Evolutionary conservation across 2,329 filamentous ascomycete species (phyloP), one percentile per base, ranked within the genome.

Genomic region (Neoarthrinium moseri): DNA sequence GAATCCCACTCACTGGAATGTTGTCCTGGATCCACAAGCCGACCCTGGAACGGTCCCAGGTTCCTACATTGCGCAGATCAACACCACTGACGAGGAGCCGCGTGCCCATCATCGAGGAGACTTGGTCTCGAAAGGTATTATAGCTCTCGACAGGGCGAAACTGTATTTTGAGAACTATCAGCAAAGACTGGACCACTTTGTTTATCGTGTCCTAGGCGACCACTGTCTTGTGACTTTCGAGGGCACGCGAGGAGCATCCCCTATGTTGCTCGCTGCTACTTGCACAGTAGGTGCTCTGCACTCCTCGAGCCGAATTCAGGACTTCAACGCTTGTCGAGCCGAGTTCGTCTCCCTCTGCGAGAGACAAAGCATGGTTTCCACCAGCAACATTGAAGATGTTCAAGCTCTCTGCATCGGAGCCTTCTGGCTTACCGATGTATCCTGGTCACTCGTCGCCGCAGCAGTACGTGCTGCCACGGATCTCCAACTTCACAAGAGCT

Each of bases 381-480:
- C 75, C 20, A 73, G 83, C 38, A 77, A 74, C 12, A 59, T 80
- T n/a, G 81, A 84, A 50, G 77, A 79, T 47, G 72, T 85, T 29
- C 74, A 80, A 6, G 82, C 75, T 1, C 70, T 85, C 4, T 83
- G 78, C 50, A 77, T 85, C 20, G 82, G 77, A 4, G 79, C 81
- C 1, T 85, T 85, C 53, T 86, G 81, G 80, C 67, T 85, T 1
- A 78, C 77, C 0, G 81, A 85, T 44, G 52, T 71, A 15, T 68
- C 65, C 45, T 71, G 65, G 78, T 84, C 81, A 51, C 66, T 86
- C 2, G 81, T 77, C 3, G 80, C 80, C 0, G 71, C 78, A 53
- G 78, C 78, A 0, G 76, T 81, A 1, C 71, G 78, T 20, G 78
- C 81, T 43, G 77, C 78, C 4, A 81, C 78, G 0, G 78, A 81